A percentile compares a stretch with the other conserved stretches of the same genome.
Evolutionary conservation across 2,329 filamentous ascomycete genomes (phyloP).

Genomic region (Curvularia eragrostidis): DNA sequence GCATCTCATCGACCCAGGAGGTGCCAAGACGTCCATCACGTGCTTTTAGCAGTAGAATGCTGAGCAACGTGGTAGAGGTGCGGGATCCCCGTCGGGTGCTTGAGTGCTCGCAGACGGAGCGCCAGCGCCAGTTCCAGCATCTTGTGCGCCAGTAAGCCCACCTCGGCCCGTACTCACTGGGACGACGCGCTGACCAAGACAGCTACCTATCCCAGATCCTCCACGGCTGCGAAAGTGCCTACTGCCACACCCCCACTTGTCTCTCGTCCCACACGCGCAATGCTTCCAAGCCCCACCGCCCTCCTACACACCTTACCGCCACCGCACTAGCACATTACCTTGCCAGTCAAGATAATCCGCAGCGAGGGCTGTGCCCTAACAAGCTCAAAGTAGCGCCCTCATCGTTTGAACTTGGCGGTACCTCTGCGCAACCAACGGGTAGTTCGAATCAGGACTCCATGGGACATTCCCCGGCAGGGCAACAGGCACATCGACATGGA

Average conservation of each 20-base stretch:
- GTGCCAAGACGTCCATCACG: conserved; percentile 3
- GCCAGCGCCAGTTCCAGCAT: conserved; percentile 42
- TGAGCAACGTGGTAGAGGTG: conserved; percentile 29
- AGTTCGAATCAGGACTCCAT: conserved; percentile 5
- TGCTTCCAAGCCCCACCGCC: conserved; percentile 72
- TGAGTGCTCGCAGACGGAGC: conserved; percentile 37
- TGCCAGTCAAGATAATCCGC: conserved; percentile 79
- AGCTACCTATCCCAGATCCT: conserved; percentile 85
- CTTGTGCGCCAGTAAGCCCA: conserved; percentile 40
- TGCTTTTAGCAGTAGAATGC: neutral
- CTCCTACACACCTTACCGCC: conserved; percentile 82
- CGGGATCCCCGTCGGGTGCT: conserved; percentile 37
- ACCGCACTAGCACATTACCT: conserved; percentile 81
- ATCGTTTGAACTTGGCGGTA: conserved; percentile 32
- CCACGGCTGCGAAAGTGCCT: conserved; percentile 73
- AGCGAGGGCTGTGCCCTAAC: conserved; percentile 70
- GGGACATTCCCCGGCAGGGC: conserved; percentile 14
- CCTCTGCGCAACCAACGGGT: neutral
- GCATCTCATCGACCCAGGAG: neutral
- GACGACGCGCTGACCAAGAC: conserved; percentile 3
- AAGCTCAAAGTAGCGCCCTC: conserved; percentile 44
- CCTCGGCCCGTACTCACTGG: conserved; percentile 12
- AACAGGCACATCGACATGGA: neutral
- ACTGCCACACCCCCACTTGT: conserved; percentile 78
- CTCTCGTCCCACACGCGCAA: conserved; percentile 77